Percentiles rank a stretch among this genome's conserved stretches.
Evolutionary conservation across 768 basidiomycete genomes (phyloP).

Genomic region (Russula griseocarnosa): DNA sequence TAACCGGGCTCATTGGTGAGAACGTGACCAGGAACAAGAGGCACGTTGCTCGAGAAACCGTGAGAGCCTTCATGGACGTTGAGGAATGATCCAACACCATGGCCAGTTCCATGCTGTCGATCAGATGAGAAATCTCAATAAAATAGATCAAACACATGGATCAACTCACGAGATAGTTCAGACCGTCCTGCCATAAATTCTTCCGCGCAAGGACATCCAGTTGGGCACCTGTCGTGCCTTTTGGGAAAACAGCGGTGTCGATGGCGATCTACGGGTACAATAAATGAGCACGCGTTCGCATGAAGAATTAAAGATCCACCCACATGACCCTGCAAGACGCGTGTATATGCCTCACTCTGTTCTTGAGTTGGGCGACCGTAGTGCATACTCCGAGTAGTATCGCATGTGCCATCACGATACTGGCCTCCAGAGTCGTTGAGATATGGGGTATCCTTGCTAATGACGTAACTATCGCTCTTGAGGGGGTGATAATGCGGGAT

Average conservation of each 20-base stretch:
- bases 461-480: constrained; percentile 60
- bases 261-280: constrained; percentile 69
- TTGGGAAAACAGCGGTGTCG: constrained; percentile 85
- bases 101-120: constrained; percentile 80
- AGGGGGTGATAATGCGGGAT: constrained; percentile 89
- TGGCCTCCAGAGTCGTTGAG: constrained; percentile 93
- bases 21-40: constrained; percentile 81
- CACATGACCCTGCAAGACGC: constrained; percentile 95
- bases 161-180: constrained; percentile 66
- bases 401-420: constrained; percentile 86
- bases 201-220: constrained; percentile 88
- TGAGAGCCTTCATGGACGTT: constrained; percentile 84
- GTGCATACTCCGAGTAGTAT: constrained; percentile 78
- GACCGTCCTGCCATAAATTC: constrained; percentile 80
- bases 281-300: constrained; percentile 22
- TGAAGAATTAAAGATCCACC: constrained; percentile 36
- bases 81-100: constrained; percentile 85
- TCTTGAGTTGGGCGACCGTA: constrained; percentile 85
- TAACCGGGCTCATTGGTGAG: constrained; percentile 94
- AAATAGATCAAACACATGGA: constrained; percentile 8
- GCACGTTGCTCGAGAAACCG: constrained; percentile 63
- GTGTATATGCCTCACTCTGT: constrained; percentile 86
- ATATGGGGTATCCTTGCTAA: constrained; percentile 78
- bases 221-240: constrained; percentile 78
- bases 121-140: constrained; percentile 11